Conservation (phyloP, 192 early-diverging fungal species). For the Rhizoclosmatium globosum region DNA sequence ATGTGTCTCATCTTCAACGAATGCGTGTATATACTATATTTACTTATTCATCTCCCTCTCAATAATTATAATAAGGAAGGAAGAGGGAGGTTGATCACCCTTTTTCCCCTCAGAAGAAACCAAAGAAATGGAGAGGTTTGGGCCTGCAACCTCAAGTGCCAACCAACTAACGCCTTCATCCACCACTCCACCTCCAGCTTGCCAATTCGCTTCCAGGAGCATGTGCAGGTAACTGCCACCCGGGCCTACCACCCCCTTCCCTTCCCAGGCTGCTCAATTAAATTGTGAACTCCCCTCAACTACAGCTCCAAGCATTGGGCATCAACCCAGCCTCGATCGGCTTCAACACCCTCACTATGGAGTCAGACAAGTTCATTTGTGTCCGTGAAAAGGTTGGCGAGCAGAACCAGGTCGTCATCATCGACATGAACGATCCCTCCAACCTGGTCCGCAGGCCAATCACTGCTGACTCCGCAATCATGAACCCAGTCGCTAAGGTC, state of each 20-base stretch:
- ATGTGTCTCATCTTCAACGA: too few species aligned
- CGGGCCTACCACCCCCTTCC: neutral
- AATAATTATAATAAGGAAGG: too few species aligned
- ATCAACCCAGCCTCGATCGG: conserved; percentile 93
- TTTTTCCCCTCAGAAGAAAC: neutral
- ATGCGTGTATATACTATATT: too few species aligned
- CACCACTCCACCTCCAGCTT: conserved; percentile 42
- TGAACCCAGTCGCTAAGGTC: conserved; percentile 93
- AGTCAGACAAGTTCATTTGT: conserved; percentile 98
- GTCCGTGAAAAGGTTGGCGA: conserved; percentile 90
- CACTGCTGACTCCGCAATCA: conserved; percentile 97
- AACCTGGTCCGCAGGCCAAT: conserved; percentile 90
- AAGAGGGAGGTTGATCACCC: too few species aligned
- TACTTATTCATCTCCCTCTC: too few species aligned
- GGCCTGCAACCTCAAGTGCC: neutral
- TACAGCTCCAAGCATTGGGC: conserved; percentile 87
- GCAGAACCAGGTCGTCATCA: conserved; percentile 91
- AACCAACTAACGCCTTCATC: too few species aligned
- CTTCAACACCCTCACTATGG: conserved; percentile 97
- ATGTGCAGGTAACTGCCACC: conserved; percentile 79
- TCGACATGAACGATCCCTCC: conserved; percentile 88
- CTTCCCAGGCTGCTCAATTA: neutral
- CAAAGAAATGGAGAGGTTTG: neutral
- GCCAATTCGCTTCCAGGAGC: conserved; percentile 96
- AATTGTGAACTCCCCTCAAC: neutral